Conservation (phyloP, 2,329 filamentous ascomycete species). For the Magnaporthiopsis incrustans region DNA sequence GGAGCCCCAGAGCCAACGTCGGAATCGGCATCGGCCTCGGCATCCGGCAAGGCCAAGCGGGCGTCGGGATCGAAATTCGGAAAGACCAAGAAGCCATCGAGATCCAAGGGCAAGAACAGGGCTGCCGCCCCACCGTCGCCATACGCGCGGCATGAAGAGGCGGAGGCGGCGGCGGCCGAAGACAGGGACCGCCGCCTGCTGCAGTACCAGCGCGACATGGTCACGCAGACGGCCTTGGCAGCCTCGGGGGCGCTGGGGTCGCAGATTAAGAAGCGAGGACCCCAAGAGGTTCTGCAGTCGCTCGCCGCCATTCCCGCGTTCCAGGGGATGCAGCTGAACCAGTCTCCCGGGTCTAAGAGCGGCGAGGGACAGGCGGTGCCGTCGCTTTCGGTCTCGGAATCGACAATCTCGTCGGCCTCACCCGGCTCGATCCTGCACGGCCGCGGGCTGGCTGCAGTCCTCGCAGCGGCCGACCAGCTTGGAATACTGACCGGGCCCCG, state of each 20-base stretch:
- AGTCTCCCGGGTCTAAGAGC: neutral
- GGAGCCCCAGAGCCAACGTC: too few species aligned
- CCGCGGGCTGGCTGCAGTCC: neutral
- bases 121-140: neutral
- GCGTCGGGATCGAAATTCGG: slow-evolving; percentile 25
- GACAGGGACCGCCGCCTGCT: slow-evolving; percentile 32
- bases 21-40: slow-evolving; percentile 12
- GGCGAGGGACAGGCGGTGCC: neutral
- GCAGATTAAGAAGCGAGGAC: slow-evolving; percentile 16
- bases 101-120: slow-evolving; percentile 11
- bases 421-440: slow-evolving; percentile 7
- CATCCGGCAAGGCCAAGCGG: slow-evolving; percentile 18
- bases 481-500: slow-evolving; percentile 34
- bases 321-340: slow-evolving; percentile 29
- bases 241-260: slow-evolving; percentile 23
- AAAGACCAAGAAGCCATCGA: slow-evolving; percentile 17
- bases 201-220: slow-evolving; percentile 55
- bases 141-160: slow-evolving; percentile 32
- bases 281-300: slow-evolving; percentile 3
- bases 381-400: neutral
- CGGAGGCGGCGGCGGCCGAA: slow-evolving; percentile 20
- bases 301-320: slow-evolving; percentile 18
- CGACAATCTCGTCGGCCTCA: slow-evolving; percentile 13
- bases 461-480: neutral
- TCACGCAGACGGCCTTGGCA: slow-evolving; percentile 46